Evolutionary conservation across 1,284 basidiomycete species (phyloP).

Genomic region (Athelia sp.): DNA sequence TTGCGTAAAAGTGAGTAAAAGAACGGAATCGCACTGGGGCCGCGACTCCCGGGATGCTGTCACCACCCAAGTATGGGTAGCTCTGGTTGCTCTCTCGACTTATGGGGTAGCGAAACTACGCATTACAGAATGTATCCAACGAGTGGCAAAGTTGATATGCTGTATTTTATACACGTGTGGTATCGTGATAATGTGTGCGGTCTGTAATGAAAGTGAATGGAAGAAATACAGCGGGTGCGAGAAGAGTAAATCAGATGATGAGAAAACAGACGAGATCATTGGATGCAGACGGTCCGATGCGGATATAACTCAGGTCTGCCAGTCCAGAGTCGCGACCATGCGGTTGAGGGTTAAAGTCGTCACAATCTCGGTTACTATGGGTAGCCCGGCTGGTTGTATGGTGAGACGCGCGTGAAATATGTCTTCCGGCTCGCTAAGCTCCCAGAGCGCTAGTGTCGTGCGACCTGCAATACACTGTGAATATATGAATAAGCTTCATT

Average conservation of each 20-base stretch:
- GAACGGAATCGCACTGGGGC: neutral
- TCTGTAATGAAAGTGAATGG: no score
- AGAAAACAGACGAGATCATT: no score
- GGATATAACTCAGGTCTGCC: conserved; percentile 25
- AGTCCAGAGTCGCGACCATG: conserved; percentile 52
- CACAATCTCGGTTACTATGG: conserved; percentile 65
- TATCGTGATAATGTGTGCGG: no score
- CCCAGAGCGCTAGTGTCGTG: conserved; percentile 56
- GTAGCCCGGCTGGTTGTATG: conserved; percentile 48
- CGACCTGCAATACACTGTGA: conserved; percentile 56
- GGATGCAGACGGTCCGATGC: no score
- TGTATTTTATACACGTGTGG: no score
- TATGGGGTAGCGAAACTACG: no score
- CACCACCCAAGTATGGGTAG: no score
- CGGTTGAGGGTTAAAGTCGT: conserved; percentile 65
- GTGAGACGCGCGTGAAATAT: conserved; percentile 56
- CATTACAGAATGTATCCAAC: no score
- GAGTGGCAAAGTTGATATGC: no score
- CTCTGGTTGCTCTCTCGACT: no score
- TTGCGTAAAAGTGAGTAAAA: conserved; percentile 27
- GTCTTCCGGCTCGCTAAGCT: conserved; percentile 48
- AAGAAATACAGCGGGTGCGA: no score
- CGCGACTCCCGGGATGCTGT: neutral
- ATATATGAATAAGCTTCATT: neutral
- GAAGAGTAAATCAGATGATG: no score